Evolutionary conservation across 768 basidiomycete genomes (phyloP).

Genomic region (Trichaptum fuscoviolaceum): DNA sequence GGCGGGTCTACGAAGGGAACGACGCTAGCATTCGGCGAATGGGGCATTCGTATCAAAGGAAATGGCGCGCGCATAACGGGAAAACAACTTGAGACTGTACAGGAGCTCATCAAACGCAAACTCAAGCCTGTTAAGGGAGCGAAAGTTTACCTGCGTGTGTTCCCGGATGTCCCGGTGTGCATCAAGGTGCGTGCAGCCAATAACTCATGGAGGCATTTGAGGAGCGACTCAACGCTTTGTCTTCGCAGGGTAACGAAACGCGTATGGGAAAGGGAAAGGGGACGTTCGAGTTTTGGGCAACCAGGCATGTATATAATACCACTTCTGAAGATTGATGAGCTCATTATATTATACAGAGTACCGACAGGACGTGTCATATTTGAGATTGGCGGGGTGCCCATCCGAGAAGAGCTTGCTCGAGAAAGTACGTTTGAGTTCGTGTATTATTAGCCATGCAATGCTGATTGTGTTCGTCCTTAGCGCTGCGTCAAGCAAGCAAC

Average conservation of each 20-base stretch:
- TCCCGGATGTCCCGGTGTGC: slow-evolving; percentile 96
- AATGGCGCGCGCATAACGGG: slow-evolving; percentile 78
- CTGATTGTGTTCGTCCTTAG: slow-evolving; percentile 32
- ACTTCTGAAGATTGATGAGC: not conserved
- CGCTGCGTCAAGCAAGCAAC: slow-evolving; percentile 78
- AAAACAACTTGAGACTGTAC: slow-evolving; percentile 82
- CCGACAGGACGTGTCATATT: slow-evolving; percentile 87
- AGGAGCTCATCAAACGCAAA: slow-evolving; percentile 85
- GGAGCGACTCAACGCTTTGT: not conserved
- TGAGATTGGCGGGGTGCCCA: slow-evolving; percentile 85
- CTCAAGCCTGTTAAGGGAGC: slow-evolving; percentile 86
- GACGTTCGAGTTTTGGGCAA: slow-evolving; percentile 95
- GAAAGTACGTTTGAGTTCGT: slow-evolving; percentile 76
- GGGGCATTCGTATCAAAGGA: slow-evolving; percentile 84
- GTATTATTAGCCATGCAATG: too few relatives aligned
- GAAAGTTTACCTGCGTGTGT: slow-evolving; percentile 83
- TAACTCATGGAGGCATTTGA: not conserved
- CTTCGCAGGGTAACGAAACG: slow-evolving; percentile 83
- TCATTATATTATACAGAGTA: slow-evolving; percentile 45
- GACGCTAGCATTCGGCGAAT: slow-evolving; percentile 86
- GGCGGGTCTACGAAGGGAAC: slow-evolving; percentile 95
- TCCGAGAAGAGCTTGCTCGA: slow-evolving; percentile 88
- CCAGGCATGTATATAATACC: slow-evolving; percentile 50
- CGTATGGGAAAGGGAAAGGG: slow-evolving; percentile 99
- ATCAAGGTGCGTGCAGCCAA: slow-evolving; percentile 80